A percentile compares a stretch with the other conserved stretches of the same genome.
Evolutionary conservation across 495 filamentous ascomycete genomes (phyloP).

Genomic region (Annulohypoxylon moriforme): DNA sequence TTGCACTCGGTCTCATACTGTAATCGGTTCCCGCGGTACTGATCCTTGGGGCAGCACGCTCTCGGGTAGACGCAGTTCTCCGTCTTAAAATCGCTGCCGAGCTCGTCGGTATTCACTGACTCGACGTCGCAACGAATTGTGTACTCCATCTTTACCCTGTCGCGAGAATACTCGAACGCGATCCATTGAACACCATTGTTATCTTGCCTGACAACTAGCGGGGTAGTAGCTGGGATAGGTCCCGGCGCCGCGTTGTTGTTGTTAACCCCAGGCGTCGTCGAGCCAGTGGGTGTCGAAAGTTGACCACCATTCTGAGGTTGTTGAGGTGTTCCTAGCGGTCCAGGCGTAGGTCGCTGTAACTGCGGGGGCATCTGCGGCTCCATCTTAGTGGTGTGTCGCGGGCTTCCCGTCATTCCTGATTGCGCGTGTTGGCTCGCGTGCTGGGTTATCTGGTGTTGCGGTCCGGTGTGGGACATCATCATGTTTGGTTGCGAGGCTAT

Average conservation of each 20-base stretch:
- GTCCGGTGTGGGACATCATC: constrained; percentile 68
- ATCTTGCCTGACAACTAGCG: constrained; percentile 93
- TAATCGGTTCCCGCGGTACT: constrained; percentile 93
- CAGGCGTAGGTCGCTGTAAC: constrained; percentile 68
- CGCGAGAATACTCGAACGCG: constrained; percentile 96
- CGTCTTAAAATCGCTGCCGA: constrained; percentile 89
- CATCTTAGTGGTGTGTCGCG: constrained; percentile 67
- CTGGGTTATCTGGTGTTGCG: constrained; percentile 62
- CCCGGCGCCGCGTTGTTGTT: constrained; percentile 95
- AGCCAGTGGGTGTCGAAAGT: constrained; percentile 62
- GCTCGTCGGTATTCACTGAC: constrained; percentile 88
- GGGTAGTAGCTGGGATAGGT: constrained; percentile 97
- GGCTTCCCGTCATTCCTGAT: constrained; percentile 69
- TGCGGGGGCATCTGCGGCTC: constrained; percentile 68
- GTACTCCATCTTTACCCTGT: constrained; percentile 99
- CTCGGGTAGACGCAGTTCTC: constrained; percentile 98
- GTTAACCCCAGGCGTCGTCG: constrained; percentile 67
- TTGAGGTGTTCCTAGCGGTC: constrained; percentile 60
- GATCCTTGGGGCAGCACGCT: constrained; percentile 93
- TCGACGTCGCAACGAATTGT: constrained; percentile 98
- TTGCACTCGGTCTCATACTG: constrained; percentile 99
- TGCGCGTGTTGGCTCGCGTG: constrained; percentile 60
- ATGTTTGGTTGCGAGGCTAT: constrained; percentile 65
- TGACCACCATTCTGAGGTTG: constrained; percentile 63
- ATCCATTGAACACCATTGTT: constrained; percentile 99